A percentile compares a stretch with the other conserved stretches of the same genome.
Evolutionary conservation across 1,284 basidiomycete genomes (phyloP).

Genomic region (Dichomitus squalens): DNA sequence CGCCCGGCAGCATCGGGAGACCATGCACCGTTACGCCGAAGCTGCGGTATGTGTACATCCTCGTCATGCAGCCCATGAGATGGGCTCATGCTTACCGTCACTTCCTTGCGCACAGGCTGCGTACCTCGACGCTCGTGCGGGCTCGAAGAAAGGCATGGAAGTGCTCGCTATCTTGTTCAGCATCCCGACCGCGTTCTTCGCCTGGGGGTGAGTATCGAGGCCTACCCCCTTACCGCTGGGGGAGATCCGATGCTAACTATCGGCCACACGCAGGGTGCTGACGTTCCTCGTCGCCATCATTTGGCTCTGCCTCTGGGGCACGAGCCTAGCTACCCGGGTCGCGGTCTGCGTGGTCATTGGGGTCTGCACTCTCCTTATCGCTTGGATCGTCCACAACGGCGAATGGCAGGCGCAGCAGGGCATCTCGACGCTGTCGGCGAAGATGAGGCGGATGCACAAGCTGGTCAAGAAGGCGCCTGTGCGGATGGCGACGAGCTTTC

Average conservation of each 20-base stretch:
- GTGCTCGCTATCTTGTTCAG: slow-evolving; percentile 29
- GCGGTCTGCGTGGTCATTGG: slow-evolving; percentile 77
- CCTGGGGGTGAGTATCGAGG: slow-evolving; percentile 28
- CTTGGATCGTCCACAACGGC: neutral
- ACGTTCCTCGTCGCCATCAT: neutral
- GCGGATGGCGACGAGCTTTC: neutral
- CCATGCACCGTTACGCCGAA: slow-evolving; percentile 8
- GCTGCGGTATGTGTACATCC: slow-evolving; percentile 20
- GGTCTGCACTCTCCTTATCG: slow-evolving; percentile 77
- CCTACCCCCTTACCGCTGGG: neutral
- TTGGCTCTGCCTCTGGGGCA: slow-evolving; percentile 35
- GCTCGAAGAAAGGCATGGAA: slow-evolving; percentile 15
- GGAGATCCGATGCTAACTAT: neutral
- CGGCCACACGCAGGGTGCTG: neutral
- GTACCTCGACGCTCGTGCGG: slow-evolving; percentile 19
- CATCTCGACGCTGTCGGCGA: neutral
- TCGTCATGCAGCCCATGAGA: neutral
- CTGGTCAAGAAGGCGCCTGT: neutral
- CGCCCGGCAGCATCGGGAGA: slow-evolving; percentile 23
- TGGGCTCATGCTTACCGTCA: neutral
- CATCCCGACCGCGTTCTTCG: slow-evolving; percentile 30
- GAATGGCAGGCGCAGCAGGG: neutral
- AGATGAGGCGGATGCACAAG: neutral
- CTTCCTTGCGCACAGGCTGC: slow-evolving; percentile 1
- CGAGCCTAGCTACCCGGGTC: slow-evolving; percentile 82